These are phyloP conservation scores for Leishmania tarentolae DNA, from an alignment of 208 protist species.

Conservation along the genomic window DNA sequence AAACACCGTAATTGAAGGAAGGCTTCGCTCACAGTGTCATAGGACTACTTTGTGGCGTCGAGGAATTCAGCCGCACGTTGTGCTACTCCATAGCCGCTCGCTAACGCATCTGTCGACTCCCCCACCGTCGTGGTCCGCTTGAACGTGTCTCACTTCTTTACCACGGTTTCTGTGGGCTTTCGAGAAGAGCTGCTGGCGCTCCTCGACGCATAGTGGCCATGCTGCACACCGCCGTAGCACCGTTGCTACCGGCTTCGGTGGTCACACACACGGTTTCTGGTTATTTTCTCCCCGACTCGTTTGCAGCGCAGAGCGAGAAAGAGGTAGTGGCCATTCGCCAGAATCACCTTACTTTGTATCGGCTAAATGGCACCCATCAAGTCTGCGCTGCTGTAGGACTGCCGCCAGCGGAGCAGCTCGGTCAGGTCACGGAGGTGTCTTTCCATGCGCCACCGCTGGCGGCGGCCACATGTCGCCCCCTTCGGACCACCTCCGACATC, in stretches of 20 bases:
- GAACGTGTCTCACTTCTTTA: neutral
- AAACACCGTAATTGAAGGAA: neutral
- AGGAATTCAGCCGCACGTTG: neutral
- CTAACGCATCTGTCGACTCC: neutral
- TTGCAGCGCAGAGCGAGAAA: conserved; percentile 30
- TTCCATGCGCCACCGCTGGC: conserved; percentile 71
- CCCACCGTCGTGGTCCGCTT: neutral
- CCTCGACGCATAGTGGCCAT: neutral
- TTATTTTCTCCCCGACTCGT: conserved; percentile 48
- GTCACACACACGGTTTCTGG: conserved; percentile 82
- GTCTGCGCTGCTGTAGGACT: conserved; percentile 6
- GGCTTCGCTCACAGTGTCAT: neutral
- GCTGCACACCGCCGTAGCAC: conserved; percentile 62
- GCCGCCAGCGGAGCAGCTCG: conserved; percentile 21
- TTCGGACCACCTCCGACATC: conserved; percentile 54
- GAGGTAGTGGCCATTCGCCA: conserved; percentile 71
- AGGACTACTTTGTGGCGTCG: neutral
- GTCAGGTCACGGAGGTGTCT: conserved; percentile 45
- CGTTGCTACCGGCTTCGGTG: conserved; percentile 67
- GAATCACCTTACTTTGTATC: conserved; percentile 79
- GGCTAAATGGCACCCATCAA: neutral
- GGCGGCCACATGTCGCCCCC: conserved; percentile 58
- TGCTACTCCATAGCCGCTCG: neutral
- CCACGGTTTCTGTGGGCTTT: neutral
- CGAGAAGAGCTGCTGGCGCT: neutral